Percentiles rank a stretch among this genome's conserved stretches.
These are phyloP conservation scores for Dovyalis caffra DNA, from an alignment of 345 rosid species.

Conservation along the genomic window DNA sequence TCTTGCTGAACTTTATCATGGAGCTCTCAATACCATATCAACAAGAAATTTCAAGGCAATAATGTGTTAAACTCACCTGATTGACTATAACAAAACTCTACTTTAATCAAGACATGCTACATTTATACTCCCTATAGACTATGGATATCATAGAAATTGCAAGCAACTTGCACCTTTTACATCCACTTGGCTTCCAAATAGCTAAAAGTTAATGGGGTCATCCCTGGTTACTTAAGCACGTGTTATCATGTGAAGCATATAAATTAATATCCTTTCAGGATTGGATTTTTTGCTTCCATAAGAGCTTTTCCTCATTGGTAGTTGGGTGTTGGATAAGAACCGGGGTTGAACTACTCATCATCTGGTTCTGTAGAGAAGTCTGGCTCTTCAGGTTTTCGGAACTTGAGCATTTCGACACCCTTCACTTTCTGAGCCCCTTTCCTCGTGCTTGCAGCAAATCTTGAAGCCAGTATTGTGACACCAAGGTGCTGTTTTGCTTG, in stretches of 20 bases:
- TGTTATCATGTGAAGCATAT: not conserved
- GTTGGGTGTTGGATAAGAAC: not conserved
- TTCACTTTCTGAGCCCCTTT: conserved; percentile 60
- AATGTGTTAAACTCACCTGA: not conserved
- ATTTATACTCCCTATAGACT: not conserved
- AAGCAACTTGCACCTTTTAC: not conserved
- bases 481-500: conserved; percentile 42
- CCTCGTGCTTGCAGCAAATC: conserved; percentile 70
- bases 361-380: conserved; percentile 60
- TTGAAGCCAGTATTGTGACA: conserved; percentile 60
- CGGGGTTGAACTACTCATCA: conserved; percentile 28
- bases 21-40: not conserved
- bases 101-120: not conserved
- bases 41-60: not conserved
- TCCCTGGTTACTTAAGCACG: not conserved
- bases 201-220: not conserved
- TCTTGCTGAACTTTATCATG: not conserved
- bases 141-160: not conserved
- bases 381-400: conserved; percentile 83
- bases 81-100: not conserved
- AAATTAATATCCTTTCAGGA: not conserved
- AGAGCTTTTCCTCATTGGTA: not conserved
- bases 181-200: not conserved
- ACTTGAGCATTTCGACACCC: conserved; percentile 47
- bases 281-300: not conserved